Evolutionary conservation across 169 alveolate species (phyloP), one percentile per base, ranked within the genome.

Genomic region (Plasmodium sp.): DNA sequence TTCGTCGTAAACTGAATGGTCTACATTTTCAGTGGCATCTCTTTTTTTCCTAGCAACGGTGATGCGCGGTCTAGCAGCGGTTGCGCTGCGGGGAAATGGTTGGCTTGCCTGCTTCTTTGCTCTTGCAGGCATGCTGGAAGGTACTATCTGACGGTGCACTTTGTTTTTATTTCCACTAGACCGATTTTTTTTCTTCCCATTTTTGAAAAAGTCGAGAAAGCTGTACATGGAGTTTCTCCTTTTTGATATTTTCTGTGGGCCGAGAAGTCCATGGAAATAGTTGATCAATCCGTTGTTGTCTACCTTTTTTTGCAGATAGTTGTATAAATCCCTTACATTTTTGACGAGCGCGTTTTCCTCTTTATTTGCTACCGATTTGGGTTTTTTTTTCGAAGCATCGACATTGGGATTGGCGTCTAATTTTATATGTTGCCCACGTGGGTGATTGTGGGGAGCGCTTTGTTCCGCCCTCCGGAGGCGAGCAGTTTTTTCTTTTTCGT

Each of bases 201-300:
- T 81, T 90, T 90, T 80, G 84, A 90, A 80, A 43, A 80, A 86
- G 34, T 86, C 48, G 16, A 86, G 67, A 86, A 86, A 77, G 31
- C 3, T 86, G 67, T 31, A 36, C 18, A 86, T 18, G 48, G 39
- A 6, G 33, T 16, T 16, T 90, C 18, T 79, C 34, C 33, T 75
- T 43, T 67, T 84, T 73, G 80, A 75, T 33, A 84, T 51, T 18
- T 84, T 74, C 51, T 41, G 36, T 16, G 33, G n/a, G 18, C 45
- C 43, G 2, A 84, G 56, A 51, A 84, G 6, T 74, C 79, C 56
- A 62, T 74, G 39, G 33, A 84, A 51, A 43, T 74, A 36, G 22
- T 43, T 41, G 34, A 27, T 90, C 31, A 67, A 33, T 6, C 75
- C 72, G 73, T 16, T 80, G 18, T 45, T 62, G 51, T 22, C 16